Conservation (phyloP, 805 yeast species). For the Lipomyces yamanashiensis region DNA sequence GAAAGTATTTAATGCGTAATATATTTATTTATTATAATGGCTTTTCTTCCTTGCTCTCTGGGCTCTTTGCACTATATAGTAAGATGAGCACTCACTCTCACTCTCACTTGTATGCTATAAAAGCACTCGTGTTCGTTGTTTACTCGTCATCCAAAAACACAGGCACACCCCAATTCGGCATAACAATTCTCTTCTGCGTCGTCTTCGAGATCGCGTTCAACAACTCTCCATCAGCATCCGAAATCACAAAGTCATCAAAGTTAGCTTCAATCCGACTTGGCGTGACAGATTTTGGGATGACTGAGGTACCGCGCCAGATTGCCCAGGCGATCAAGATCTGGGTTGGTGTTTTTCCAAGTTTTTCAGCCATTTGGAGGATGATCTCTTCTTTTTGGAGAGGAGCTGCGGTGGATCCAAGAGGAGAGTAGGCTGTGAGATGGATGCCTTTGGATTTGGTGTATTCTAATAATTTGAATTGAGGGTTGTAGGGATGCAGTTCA, state of each 20-base stretch:
- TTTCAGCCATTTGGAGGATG: conserved; percentile 59
- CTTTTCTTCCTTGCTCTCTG: too few species aligned
- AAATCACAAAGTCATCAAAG: conserved; percentile 49
- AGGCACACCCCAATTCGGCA: conserved; percentile 35
- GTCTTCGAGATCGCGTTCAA: conserved; percentile 39
- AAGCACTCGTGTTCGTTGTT: not conserved
- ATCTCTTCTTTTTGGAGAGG: conserved; percentile 51
- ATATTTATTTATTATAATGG: too few species aligned
- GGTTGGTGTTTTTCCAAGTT: conserved; percentile 55
- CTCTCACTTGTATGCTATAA: too few species aligned
- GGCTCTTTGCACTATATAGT: too few species aligned
- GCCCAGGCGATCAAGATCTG: conserved; percentile 64
- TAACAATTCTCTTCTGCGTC: conserved; percentile 30
- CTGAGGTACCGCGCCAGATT: conserved; percentile 62
- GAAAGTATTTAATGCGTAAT: too few species aligned
- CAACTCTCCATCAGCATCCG: conserved; percentile 50
- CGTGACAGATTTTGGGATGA: conserved; percentile 73
- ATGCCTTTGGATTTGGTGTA: conserved; percentile 60
- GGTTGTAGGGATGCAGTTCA: conserved; percentile 76
- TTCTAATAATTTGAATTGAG: conserved; percentile 63
- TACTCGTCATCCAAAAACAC: conserved; percentile 34
- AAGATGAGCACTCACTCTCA: too few species aligned
- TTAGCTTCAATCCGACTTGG: conserved; percentile 59
- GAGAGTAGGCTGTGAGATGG: conserved; percentile 74
- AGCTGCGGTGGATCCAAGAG: conserved; percentile 59